Conservation (phyloP, 305 asterid species). For the Fraxinus albicans region DNA sequence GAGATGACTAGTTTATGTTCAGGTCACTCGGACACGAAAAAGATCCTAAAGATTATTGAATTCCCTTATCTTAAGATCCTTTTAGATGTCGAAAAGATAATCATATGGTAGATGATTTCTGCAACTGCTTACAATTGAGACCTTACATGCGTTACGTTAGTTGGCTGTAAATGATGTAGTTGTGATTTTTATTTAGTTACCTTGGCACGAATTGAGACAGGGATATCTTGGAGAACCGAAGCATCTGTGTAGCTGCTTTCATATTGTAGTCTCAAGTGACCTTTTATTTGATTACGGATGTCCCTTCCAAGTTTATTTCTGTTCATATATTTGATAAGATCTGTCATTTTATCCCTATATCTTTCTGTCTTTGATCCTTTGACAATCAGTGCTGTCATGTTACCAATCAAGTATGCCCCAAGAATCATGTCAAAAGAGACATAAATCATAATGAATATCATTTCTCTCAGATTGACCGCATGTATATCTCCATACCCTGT, state of each 20-base stretch:
- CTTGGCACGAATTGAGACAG: slow-evolving; percentile 86
- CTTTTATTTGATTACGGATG: slow-evolving; percentile 75
- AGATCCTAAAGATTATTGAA: background rate
- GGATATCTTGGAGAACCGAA: slow-evolving; percentile 76
- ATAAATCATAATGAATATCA: slow-evolving; percentile 85
- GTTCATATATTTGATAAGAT: slow-evolving; percentile 72
- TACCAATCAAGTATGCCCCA: slow-evolving; percentile 91
- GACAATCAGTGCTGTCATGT: slow-evolving; percentile 94
- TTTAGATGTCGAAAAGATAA: background rate
- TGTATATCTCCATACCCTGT: slow-evolving; percentile 96
- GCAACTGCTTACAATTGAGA: background rate
- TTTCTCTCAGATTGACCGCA: slow-evolving; percentile 85
- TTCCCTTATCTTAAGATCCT: background rate
- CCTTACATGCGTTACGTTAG: background rate
- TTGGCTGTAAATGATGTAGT: background rate
- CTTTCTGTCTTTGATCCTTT: slow-evolving; percentile 91
- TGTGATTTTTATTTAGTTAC: slow-evolving; percentile 28
- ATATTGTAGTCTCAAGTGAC: slow-evolving; percentile 78
- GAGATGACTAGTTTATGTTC: background rate
- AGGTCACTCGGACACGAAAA: background rate
- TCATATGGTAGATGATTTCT: background rate
- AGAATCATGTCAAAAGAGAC: slow-evolving; percentile 92
- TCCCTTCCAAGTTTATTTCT: slow-evolving; percentile 71
- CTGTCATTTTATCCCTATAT: slow-evolving; percentile 84
- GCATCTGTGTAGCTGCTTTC: slow-evolving; percentile 87